These are phyloP conservation scores for Asterella californica DNA, from an alignment of 225 moss, liverwort and hornwort species.

Conservation along the genomic window DNA sequence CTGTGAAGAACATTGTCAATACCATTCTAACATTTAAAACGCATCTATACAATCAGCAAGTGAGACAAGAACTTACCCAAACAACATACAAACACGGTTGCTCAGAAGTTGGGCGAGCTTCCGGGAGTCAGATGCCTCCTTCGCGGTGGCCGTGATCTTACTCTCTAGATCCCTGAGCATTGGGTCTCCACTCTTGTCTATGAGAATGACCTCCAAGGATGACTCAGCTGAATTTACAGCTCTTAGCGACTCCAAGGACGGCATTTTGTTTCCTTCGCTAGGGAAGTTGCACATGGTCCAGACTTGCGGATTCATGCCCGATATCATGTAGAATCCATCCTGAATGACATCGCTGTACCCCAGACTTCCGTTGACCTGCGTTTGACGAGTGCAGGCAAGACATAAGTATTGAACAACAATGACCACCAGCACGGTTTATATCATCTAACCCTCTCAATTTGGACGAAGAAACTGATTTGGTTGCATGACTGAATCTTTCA, in stretches of 20 bases:
- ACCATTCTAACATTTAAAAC: background rate
- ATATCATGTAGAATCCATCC: constrained; percentile 48
- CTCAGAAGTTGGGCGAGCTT: constrained; percentile 44
- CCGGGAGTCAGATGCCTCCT: constrained; percentile 19
- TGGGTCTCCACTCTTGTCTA: constrained; percentile 73
- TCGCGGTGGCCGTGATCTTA: constrained; percentile 8
- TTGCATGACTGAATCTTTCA: background rate
- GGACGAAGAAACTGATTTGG: background rate
- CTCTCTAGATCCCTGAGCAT: constrained; percentile 49
- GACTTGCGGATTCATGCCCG: constrained; percentile 49
- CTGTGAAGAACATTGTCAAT: background rate
- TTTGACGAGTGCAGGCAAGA: background rate
- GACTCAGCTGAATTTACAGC: constrained; percentile 38
- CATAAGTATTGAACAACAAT: background rate
- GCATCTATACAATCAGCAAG: background rate
- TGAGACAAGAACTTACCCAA: constrained; percentile 40
- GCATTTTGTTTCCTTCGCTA: constrained; percentile 36
- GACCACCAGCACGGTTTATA: background rate
- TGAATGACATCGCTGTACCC: constrained; percentile 54
- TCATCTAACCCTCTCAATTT: background rate
- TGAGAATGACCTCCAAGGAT: constrained; percentile 39
- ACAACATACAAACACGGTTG: constrained; percentile 35
- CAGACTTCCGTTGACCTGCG: constrained; percentile 59
- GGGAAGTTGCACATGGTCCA: constrained; percentile 52
- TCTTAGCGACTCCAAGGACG: constrained; percentile 41